Conservation (phyloP, 2,329 filamentous ascomycete genomes). For the Epichloe sp. region DNA sequence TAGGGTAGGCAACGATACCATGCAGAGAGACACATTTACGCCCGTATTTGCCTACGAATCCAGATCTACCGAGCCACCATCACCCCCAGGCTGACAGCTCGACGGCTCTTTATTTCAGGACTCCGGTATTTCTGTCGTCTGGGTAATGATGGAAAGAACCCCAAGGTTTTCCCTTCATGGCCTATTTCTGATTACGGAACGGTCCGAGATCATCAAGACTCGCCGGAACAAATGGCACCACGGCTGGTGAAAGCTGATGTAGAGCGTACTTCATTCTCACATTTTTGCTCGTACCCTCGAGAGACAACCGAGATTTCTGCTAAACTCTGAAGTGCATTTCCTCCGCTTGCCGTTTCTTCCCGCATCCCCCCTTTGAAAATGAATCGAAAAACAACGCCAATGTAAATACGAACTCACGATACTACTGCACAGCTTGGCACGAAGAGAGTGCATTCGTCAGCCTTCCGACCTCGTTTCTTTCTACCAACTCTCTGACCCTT, state of each 20-base stretch:
- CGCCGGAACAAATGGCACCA: too few species aligned
- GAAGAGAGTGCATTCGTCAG: not conserved
- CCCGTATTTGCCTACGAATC: too few species aligned
- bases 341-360: not conserved
- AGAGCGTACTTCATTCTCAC: constrained; percentile 13
- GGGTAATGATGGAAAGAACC: too few species aligned
- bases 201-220: too few species aligned
- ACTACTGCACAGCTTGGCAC: not conserved
- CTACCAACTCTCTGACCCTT: not conserved
- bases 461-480: not conserved
- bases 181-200: too few species aligned
- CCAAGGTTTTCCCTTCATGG: too few species aligned
- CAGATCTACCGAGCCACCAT: too few species aligned
- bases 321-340: constrained; percentile 25
- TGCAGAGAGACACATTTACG: too few species aligned
- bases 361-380: not conserved
- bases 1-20: too few species aligned
- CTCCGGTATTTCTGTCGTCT: constrained; percentile 15
- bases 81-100: too few species aligned
- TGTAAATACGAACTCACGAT: not conserved
- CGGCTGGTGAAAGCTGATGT: not conserved
- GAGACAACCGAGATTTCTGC: constrained; percentile 18
- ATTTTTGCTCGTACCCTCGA: constrained; percentile 15
- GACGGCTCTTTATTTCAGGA: too few species aligned
- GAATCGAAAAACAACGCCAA: not conserved